Evolutionary conservation across 257 asterid genomes (phyloP).

Genomic region (Solanum habrochaites): DNA sequence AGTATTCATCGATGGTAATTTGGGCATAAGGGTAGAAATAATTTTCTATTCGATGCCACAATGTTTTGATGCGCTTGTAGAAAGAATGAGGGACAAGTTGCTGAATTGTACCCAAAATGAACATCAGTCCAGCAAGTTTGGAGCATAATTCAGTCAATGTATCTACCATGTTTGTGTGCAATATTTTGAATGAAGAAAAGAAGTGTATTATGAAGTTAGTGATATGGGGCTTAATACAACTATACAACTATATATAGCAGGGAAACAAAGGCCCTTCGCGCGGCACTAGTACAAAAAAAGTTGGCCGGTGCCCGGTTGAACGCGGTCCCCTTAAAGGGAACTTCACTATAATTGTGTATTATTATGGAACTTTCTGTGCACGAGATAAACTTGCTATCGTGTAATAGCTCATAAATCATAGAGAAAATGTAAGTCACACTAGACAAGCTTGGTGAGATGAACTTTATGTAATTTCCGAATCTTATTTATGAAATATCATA

Average conservation of each 20-base stretch:
- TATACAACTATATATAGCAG: not conserved
- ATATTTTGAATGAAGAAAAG: not conserved
- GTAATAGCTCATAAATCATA: not conserved
- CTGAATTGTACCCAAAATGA: not conserved
- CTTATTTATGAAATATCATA: not conserved
- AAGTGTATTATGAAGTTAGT: not conserved
- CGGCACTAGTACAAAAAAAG: not conserved
- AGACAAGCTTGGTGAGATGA: not conserved
- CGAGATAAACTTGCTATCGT: rapidly evolving
- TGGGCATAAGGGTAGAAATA: not conserved
- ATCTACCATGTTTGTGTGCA: not conserved
- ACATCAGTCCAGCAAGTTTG: not conserved
- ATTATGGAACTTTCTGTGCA: not conserved
- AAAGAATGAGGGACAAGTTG: not conserved
- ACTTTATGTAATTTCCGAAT: too few species aligned
- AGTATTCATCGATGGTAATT: not conserved
- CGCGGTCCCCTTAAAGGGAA: not conserved
- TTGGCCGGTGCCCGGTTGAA: not conserved
- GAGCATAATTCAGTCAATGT: not conserved
- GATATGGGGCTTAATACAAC: not conserved
- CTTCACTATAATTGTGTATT: not conserved
- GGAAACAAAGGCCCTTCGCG: not conserved
- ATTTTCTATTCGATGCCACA: not conserved
- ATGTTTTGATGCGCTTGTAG: not conserved
- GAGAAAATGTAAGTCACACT: rapidly evolving